Percentiles rank a stretch among this genome's conserved stretches.
Conservation (phyloP, 306 rosid genomes). For the Cercis canadensis region DNA sequence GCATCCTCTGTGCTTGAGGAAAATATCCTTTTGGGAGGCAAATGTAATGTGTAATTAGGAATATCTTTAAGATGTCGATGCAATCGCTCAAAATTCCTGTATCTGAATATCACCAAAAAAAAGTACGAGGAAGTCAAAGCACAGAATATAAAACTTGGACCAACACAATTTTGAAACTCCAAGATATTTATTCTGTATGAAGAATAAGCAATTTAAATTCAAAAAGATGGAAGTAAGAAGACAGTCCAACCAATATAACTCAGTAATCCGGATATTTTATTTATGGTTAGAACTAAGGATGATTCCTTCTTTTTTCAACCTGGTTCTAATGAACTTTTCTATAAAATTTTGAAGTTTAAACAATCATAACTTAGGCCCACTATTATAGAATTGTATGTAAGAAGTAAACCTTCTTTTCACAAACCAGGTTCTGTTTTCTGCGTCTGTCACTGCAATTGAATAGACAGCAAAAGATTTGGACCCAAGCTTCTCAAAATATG, state of each 20-base stretch:
- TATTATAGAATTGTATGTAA: constrained; percentile 29
- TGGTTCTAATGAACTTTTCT: constrained; percentile 7
- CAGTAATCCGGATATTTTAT: constrained; percentile 25
- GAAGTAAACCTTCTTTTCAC: constrained; percentile 87
- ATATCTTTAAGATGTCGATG: constrained; percentile 93
- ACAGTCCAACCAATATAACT: constrained; percentile 3
- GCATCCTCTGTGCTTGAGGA: constrained; percentile 98
- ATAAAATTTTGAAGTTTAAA: constrained; percentile 16
- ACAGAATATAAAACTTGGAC: constrained; percentile 30
- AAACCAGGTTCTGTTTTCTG: constrained; percentile 87
- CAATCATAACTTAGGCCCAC: constrained; percentile 13
- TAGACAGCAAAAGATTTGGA: constrained; percentile 96
- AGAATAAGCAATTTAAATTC: constrained; percentile 29
- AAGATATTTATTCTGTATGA: constrained; percentile 18
- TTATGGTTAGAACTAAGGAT: constrained; percentile 18
- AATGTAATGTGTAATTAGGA: constrained; percentile 86
- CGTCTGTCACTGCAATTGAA: constrained; percentile 87
- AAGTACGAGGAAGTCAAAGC: constrained; percentile 12
- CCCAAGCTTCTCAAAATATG: constrained; percentile 86
- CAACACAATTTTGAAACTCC: constrained; percentile 20
- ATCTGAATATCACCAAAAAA: constrained; percentile 59
- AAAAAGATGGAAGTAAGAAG: constrained; percentile 25
- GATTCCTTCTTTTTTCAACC: constrained; percentile 5
- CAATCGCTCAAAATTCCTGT: constrained; percentile 89
- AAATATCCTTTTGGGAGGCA: constrained; percentile 98